phyloP scores from a whole-genome alignment of 768 basidiomycete species.

The Mycena pura region DNA sequence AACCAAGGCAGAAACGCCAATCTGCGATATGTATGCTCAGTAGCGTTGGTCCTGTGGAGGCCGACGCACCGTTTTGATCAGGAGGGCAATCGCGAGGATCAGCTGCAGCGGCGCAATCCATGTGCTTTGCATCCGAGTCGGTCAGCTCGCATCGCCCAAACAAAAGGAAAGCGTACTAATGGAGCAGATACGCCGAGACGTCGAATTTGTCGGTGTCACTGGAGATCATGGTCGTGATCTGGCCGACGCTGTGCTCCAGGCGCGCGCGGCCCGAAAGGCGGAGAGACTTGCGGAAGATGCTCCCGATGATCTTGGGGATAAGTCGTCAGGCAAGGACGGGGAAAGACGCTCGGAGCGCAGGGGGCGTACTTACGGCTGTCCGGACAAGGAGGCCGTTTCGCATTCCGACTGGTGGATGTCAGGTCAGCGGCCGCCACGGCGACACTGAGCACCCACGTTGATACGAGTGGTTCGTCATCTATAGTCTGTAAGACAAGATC shows the following conservation, averaged over 20 bases:
- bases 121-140: constrained; percentile 31
- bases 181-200: constrained; percentile 36
- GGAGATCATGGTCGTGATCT: constrained; percentile 59
- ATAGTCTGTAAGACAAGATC: constrained; percentile 20
- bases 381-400: constrained; percentile 44
- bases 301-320: constrained; percentile 30
- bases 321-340: too few species aligned
- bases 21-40: constrained; percentile 27
- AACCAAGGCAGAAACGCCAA: constrained; percentile 64
- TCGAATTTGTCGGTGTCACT: constrained; percentile 55
- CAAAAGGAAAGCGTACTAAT: constrained; percentile 31
- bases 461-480: constrained; percentile 38
- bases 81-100: constrained; percentile 54
- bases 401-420: constrained; percentile 37
- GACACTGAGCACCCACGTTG: constrained; percentile 25
- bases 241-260: constrained; percentile 52
- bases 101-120: constrained; percentile 50
- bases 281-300: constrained; percentile 58
- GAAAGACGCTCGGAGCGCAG: too few species aligned
- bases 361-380: constrained; percentile 39
- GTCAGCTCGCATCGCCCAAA: not conserved
- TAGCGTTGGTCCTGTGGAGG: not conserved
- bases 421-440: constrained; percentile 5
- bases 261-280: constrained; percentile 56
- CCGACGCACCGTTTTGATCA: constrained; percentile 52